Conservation (phyloP, 1,284 basidiomycete species). For the Afroboletus lepidellus region DNA sequence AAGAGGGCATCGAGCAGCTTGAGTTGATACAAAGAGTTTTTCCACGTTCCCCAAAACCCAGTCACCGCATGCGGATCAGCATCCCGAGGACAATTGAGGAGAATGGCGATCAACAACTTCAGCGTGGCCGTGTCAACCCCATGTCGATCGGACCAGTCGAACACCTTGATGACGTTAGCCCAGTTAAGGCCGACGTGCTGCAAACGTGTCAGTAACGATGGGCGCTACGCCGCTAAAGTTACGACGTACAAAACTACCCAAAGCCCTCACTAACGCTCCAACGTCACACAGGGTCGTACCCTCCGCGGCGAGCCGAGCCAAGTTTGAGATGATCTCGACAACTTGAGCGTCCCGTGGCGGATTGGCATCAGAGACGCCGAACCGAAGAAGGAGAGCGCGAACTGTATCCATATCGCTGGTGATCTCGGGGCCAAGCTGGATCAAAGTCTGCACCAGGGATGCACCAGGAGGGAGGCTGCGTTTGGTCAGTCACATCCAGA, state of each 20-base stretch:
- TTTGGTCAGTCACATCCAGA: constrained; percentile 11
- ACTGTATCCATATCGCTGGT: constrained; percentile 71
- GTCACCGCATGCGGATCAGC: constrained; percentile 72
- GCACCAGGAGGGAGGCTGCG: constrained; percentile 62
- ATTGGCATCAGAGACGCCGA: constrained; percentile 65
- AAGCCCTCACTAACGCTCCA: constrained; percentile 68
- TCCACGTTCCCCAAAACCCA: constrained; percentile 84
- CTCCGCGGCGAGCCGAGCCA: constrained; percentile 69
- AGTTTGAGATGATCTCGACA: constrained; percentile 62
- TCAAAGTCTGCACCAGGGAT: constrained; percentile 68
- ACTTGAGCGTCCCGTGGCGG: constrained; percentile 71
- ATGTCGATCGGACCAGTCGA: constrained; percentile 74
- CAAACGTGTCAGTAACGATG: constrained; percentile 19
- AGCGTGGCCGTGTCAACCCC: constrained; percentile 82
- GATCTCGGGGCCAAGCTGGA: constrained; percentile 74
- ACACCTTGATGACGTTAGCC: constrained; percentile 75
- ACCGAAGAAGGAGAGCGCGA: constrained; percentile 65
- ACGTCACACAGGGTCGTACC: constrained; percentile 73
- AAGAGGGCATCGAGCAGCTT: constrained; percentile 86
- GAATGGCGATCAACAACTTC: constrained; percentile 77
- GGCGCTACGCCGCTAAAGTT: constrained; percentile 10
- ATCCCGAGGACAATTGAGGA: constrained; percentile 70
- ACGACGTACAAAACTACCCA: constrained; percentile 63
- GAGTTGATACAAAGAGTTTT: constrained; percentile 83
- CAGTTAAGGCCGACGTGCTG: constrained; percentile 71